Percentiles rank a stretch among this genome's conserved stretches.
These are phyloP conservation scores for Physcia stellaris DNA, from an alignment of 495 filamentous ascomycete species.

Conservation along the genomic window DNA sequence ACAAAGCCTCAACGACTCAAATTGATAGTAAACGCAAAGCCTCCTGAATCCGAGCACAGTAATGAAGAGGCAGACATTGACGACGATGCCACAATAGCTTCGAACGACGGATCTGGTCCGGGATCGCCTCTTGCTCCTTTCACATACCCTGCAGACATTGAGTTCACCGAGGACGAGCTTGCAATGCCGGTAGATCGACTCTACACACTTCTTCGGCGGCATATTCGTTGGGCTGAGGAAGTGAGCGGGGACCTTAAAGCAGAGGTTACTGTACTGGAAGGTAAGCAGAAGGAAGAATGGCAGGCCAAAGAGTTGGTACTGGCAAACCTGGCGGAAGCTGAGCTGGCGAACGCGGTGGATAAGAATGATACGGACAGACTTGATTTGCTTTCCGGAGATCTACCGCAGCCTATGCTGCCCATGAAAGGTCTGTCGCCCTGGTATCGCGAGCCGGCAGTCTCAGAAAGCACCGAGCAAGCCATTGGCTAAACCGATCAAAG, in stretches of 20 bases:
- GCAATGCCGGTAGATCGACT: slow-evolving; percentile 53
- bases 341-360: slow-evolving; percentile 31
- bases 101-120: slow-evolving; percentile 6
- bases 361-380: slow-evolving; percentile 18
- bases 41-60: slow-evolving; percentile 37
- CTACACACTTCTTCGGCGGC: slow-evolving; percentile 56
- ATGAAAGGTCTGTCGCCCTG: slow-evolving; percentile 14
- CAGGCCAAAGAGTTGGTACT: slow-evolving; percentile 62
- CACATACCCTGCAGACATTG: slow-evolving; percentile 43
- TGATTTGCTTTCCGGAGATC: slow-evolving; percentile 7
- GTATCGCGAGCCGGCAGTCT: too few relatives aligned
- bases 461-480: too few relatives aligned
- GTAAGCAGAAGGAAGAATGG: slow-evolving; percentile 63
- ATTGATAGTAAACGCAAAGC: slow-evolving; percentile 45
- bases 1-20: slow-evolving; percentile 48
- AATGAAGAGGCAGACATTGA: slow-evolving; percentile 38
- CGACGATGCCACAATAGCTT: slow-evolving; percentile 29
- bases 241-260: slow-evolving; percentile 47
- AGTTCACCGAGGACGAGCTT: slow-evolving; percentile 63
- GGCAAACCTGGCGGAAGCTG: slow-evolving; percentile 44
- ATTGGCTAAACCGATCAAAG: too few relatives aligned
- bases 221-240: slow-evolving; percentile 68
- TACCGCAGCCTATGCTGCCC: slow-evolving; percentile 13
- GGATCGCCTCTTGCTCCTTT: slow-evolving; percentile 5
- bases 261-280: slow-evolving; percentile 49